Evolutionary conservation across 805 yeast species (phyloP).

Genomic region (Zygoascus biomembranicola): DNA sequence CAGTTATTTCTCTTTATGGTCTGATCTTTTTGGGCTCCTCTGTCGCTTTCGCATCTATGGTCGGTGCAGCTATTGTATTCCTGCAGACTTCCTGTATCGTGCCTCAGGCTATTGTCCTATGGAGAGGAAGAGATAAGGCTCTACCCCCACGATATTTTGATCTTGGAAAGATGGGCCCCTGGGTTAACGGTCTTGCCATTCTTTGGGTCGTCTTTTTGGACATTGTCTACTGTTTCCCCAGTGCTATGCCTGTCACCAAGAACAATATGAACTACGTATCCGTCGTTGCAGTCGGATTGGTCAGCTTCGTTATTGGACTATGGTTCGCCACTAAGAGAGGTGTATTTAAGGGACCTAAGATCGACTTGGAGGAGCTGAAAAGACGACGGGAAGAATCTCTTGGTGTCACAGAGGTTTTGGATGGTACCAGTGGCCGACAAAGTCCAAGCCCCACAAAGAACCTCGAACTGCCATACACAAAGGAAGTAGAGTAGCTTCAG

Average conservation of each 20-base stretch:
- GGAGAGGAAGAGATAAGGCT: not conserved
- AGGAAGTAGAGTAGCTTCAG: too few species aligned
- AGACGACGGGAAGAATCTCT: not conserved
- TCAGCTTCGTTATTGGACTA: not conserved
- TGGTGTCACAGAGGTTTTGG: not conserved
- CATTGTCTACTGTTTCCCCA: slow-evolving; percentile 58
- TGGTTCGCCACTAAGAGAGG: slow-evolving; percentile 1
- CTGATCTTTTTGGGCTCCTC: slow-evolving; percentile 58
- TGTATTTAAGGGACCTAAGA: slow-evolving; percentile 2
- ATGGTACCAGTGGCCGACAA: not conserved
- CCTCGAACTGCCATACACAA: too few species aligned
- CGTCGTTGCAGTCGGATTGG: slow-evolving; percentile 2
- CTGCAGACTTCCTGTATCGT: slow-evolving; percentile 22
- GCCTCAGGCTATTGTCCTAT: not conserved
- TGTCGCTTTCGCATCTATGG: slow-evolving; percentile 60
- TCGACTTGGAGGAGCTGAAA: not conserved
- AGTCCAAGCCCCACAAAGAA: too few species aligned
- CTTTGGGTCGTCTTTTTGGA: slow-evolving; percentile 52
- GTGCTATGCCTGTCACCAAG: slow-evolving; percentile 48
- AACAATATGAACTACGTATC: slow-evolving; percentile 53
- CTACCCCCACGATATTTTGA: not conserved
- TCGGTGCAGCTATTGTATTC: slow-evolving; percentile 52
- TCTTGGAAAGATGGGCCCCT: not conserved
- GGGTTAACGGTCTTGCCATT: slow-evolving; percentile 29
- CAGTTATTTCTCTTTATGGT: slow-evolving; percentile 46